Evolutionary conservation across 495 filamentous ascomycete genomes (phyloP), one percentile per base, ranked within the genome.

Genomic region (Margaritispora aquatica): DNA sequence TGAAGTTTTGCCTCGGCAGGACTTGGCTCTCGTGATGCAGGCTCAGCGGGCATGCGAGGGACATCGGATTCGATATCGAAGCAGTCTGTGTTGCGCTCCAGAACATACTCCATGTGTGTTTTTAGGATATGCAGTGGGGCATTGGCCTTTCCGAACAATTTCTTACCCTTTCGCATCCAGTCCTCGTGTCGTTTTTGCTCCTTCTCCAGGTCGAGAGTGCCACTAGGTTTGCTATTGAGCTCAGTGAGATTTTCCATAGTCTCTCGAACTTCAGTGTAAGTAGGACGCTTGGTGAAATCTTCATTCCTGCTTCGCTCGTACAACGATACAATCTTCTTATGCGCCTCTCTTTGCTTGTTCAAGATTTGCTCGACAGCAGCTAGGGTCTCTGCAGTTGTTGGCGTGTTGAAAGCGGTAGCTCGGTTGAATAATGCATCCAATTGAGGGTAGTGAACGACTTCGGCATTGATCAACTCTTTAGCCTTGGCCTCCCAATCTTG

Each of bases 101-200:
- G 82, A 2, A 97, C 95, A 69, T 92, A 89, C 54, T 92, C 87
- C 92, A 99, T 96, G 65, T 99, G 92, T 23, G 83, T 84, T 59
- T 89, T 89, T 24, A 99, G 74, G 61, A 99, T 99, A 67, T 97
- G 94, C 26, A 99, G 72, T 11, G 94, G 94, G 2, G 94, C 94
- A 70, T 99, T 99, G 2, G 95, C 92, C 73, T 99, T 99, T 36
- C 95, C 95, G 64, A 99, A 99, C 0, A 99, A 75, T 73, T 97
- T 97, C 74, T 99, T 99, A 26, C 94, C 94, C 64, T 92, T 89
- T 44, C 94, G 78, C 94, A 99, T 99, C 94, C 94, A 99, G 69
- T 99, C 95, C 66, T 97, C 94, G 64, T 99, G 94, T 13, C 90
- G 86, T 68, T 92, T 96, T 70, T 96, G 89, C 68, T 97, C 90